Conservation (phyloP, 768 basidiomycete genomes). For the Podaxis sp. region DNA sequence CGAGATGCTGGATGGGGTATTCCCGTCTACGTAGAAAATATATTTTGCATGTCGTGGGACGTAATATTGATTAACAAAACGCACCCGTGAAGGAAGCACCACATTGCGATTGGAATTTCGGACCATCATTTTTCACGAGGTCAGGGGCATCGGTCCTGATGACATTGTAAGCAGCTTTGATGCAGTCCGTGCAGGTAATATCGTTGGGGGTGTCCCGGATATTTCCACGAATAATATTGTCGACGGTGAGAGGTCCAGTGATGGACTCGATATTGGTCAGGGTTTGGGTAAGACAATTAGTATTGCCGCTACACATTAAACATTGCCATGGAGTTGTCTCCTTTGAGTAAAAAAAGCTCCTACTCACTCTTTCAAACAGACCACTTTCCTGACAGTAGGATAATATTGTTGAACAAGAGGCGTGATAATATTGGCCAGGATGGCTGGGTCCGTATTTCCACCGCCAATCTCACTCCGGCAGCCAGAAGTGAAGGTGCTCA, state of each 20-base stretch:
- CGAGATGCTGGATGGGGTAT: conserved; percentile 33
- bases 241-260: conserved; percentile 36
- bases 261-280: conserved; percentile 50
- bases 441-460: neutral
- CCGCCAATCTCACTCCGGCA: conserved; percentile 38
- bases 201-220: conserved; percentile 30
- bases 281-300: conserved; percentile 56
- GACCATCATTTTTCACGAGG: conserved; percentile 26
- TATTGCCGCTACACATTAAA: conserved; percentile 29
- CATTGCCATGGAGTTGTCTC: neutral
- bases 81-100: conserved; percentile 54
- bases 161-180: conserved; percentile 52
- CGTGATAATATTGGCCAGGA: conserved; percentile 23
- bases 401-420: conserved; percentile 52
- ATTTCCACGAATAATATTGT: conserved; percentile 21
- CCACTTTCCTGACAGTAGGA: conserved; percentile 53
- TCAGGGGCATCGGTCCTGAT: conserved; percentile 35
- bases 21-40: conserved; percentile 33
- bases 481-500: conserved; percentile 48
- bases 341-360: neutral
- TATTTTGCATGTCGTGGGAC: neutral
- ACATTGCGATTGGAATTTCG: conserved; percentile 39
- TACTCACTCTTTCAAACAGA: conserved; percentile 68
- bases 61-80: conserved; percentile 19
- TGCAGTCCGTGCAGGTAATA: conserved; percentile 52